Percentiles rank a stretch among this genome's conserved stretches.
phyloP scores from a whole-genome alignment of 169 alveolate genomes.

The Eimeria brunetti region DNA sequence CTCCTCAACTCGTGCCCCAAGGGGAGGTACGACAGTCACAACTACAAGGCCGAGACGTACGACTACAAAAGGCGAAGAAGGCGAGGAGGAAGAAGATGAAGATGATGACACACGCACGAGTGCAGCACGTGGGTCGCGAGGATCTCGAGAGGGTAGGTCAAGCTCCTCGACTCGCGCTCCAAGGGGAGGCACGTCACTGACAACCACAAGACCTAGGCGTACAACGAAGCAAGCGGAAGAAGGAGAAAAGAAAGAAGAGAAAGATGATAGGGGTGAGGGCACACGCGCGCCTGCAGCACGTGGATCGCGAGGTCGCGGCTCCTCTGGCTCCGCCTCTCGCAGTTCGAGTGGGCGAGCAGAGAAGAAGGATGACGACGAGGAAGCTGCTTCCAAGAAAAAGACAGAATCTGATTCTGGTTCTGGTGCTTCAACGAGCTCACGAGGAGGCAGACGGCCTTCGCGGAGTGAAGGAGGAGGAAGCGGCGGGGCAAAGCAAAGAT shows the following conservation, averaged over 20 bases:
- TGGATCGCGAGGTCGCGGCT: neutral
- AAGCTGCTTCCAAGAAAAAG: neutral
- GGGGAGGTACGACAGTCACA: constrained; percentile 40
- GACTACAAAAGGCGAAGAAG: neutral
- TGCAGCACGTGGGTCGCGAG: neutral
- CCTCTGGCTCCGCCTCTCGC: neutral
- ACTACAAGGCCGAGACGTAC: neutral
- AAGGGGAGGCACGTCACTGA: constrained; percentile 44
- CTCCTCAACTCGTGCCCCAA: constrained; percentile 18
- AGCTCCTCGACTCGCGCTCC: constrained; percentile 31
- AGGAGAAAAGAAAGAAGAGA: neutral
- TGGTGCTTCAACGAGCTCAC: neutral
- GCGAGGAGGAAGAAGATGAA: neutral
- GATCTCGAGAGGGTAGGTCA: neutral
- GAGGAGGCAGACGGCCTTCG: neutral
- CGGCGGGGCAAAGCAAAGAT: neutral
- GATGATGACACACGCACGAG: constrained; percentile 6
- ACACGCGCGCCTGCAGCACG: neutral
- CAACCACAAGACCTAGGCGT: constrained; percentile 9
- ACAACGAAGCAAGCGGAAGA: neutral
- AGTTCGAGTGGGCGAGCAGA: neutral
- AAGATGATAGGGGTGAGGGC: neutral
- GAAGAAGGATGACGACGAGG: neutral
- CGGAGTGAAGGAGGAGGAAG: constrained; percentile 11
- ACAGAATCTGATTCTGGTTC: neutral